Conservation (phyloP, 495 filamentous ascomycete genomes). For the Podospora bellae-mahoneyi region DNA sequence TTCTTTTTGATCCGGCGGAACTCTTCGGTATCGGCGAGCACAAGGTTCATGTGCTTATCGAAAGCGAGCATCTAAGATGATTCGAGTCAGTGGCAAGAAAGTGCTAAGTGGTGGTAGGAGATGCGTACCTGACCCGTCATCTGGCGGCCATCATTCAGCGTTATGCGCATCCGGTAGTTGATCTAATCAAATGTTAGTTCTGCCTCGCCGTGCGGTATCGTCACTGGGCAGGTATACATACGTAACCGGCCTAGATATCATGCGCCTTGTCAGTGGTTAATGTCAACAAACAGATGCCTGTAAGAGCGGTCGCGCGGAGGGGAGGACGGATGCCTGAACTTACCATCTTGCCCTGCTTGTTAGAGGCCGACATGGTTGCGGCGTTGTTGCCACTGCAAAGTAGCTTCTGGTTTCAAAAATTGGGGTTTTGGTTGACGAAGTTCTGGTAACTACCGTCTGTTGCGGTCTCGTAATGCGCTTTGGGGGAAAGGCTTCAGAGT, state of each 20-base stretch:
- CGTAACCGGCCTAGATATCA: slow-evolving; percentile 81
- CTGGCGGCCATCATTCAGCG: slow-evolving; percentile 90
- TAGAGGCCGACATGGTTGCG: slow-evolving; percentile 77
- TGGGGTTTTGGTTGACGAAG: slow-evolving; percentile 33
- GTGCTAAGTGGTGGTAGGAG: not conserved
- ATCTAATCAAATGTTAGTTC: slow-evolving; percentile 61
- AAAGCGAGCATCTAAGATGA: slow-evolving; percentile 38
- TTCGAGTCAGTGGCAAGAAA: slow-evolving; percentile 23
- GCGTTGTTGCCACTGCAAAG: slow-evolving; percentile 56
- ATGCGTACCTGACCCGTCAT: slow-evolving; percentile 84
- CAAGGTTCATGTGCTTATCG: slow-evolving; percentile 89
- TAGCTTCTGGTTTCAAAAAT: slow-evolving; percentile 64
- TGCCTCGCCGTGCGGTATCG: not conserved
- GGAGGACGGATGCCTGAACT: slow-evolving; percentile 42
- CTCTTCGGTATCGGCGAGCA: slow-evolving; percentile 98
- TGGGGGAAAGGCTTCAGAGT: slow-evolving; percentile 35
- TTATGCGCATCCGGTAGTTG: slow-evolving; percentile 98
- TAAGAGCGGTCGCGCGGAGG: slow-evolving; percentile 29
- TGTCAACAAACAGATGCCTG: slow-evolving; percentile 56
- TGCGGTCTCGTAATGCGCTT: slow-evolving; percentile 26
- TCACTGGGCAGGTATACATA: slow-evolving; percentile 52
- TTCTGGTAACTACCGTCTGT: slow-evolving; percentile 23
- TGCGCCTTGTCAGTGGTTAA: slow-evolving; percentile 62
- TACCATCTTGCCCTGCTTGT: slow-evolving; percentile 99
- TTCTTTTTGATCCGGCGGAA: slow-evolving; percentile 94